Conservation (phyloP, 768 basidiomycete genomes). For the Auriculariales sp. region DNA sequence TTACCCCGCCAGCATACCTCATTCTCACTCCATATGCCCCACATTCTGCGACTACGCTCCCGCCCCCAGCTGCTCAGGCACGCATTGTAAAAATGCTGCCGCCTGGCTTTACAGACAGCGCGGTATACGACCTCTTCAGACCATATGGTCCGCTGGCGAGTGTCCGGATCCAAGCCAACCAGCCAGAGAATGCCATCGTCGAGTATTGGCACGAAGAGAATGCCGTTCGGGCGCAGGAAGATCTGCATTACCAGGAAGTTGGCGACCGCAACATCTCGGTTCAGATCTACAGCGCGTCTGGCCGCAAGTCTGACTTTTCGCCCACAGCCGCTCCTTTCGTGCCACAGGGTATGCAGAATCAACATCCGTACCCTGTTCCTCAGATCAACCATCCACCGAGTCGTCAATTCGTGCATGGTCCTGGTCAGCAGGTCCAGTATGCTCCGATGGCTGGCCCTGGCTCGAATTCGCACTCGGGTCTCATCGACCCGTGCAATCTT, state of each 20-base stretch:
- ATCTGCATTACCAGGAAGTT: constrained; percentile 71
- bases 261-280: constrained; percentile 78
- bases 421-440: constrained; percentile 79
- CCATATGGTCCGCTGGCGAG: constrained; percentile 75
- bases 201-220: constrained; percentile 86
- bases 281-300: constrained; percentile 56
- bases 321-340: constrained; percentile 63
- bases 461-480: constrained; percentile 69
- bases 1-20: constrained; percentile 43
- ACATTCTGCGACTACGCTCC: constrained; percentile 55
- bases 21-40: constrained; percentile 75
- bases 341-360: constrained; percentile 48
- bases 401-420: constrained; percentile 62
- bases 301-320: constrained; percentile 53
- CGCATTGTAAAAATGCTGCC: constrained; percentile 80
- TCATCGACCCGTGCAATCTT: constrained; percentile 82
- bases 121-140: constrained; percentile 75
- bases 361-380: constrained; percentile 47
- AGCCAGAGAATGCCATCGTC: constrained; percentile 61
- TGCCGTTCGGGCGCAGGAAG: constrained; percentile 61
- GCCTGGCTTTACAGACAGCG: constrained; percentile 44
- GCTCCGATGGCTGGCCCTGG: constrained; percentile 63
- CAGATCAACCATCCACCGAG: constrained; percentile 21
- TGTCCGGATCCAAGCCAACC: constrained; percentile 50
- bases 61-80: constrained; percentile 62